These are phyloP conservation scores for Chenopodium album DNA, from an alignment of 148 eudicot species.

Conservation along the genomic window DNA sequence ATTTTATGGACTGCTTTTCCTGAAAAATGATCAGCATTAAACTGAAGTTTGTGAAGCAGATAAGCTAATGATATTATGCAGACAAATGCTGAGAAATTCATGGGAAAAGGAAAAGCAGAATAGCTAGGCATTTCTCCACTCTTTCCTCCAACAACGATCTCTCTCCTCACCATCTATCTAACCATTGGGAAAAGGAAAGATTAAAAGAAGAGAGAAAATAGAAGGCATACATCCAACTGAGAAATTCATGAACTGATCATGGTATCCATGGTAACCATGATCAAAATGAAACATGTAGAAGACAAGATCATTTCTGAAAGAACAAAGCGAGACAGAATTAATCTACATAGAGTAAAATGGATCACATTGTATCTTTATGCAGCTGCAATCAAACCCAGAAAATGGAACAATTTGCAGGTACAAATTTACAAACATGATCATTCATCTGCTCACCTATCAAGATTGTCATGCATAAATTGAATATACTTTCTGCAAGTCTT, in stretches of 20 bases:
- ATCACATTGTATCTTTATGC: background rate
- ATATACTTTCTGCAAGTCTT: slow-evolving; percentile 76
- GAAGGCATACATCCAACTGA: no score
- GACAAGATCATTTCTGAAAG: background rate
- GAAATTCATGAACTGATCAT: background rate
- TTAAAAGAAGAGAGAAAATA: no score
- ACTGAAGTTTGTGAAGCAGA: background rate
- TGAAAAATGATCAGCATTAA: background rate
- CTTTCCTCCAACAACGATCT: no score
- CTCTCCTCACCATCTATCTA: no score
- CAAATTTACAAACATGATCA: slow-evolving; percentile 9
- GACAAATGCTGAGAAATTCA: background rate
- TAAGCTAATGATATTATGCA: background rate
- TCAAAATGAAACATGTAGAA: background rate
- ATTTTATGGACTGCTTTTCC: background rate
- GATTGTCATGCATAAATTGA: slow-evolving; percentile 47
- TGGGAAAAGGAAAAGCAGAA: no score
- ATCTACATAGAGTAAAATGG: background rate
- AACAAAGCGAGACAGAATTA: background rate
- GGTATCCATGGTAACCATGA: background rate
- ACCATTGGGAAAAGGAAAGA: no score
- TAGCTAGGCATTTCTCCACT: no score
- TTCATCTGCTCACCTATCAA: slow-evolving; percentile 54
- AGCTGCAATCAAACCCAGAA: slow-evolving; percentile 1
- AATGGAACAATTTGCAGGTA: background rate